Evolutionary conservation across 2,329 filamentous ascomycete species (phyloP), one percentile per base, ranked within the genome.

Genomic region (Hypoxylon sp.): DNA sequence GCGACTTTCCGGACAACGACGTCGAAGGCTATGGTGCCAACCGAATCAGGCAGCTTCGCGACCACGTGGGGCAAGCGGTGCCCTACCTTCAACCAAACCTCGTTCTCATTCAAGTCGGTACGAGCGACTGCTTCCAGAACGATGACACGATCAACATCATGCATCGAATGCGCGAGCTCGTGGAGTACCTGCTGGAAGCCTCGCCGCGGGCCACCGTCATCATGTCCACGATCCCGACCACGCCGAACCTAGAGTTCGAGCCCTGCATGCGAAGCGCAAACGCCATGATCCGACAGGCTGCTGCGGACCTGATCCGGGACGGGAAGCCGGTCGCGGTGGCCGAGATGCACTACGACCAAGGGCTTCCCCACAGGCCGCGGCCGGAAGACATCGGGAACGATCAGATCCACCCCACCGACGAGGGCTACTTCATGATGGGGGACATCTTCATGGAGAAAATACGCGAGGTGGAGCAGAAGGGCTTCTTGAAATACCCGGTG

Each of bases 401-500:
- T 16, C 38, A 25, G 1, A 65, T 64, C 13, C 64, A 66, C 16
- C 65, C 65, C 1, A 66, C 64, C 4, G 54, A 66, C 40, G 52
- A 62, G n/a, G 65, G 64, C 1, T 68, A 68, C 29, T 51, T 61
- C 13, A 63, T 66, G 60, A 68, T 68, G 64, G 64, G 61, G 1
- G 55, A 65, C 6, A 62, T 61, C 9, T 65, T 67, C 32, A 42
- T 65, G 21, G 47, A 64, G 52, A 52, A 54, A 43, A 65, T 67
- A 13, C 54, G 57, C 21, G 60, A 63, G 37, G 60, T 63, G 5
- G 62, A 63, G 11, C 31, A 34, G 11, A 62, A 57, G 36, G 63
- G 62, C 0, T 65, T 59, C 32, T 43, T 68, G 11, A 54, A 60
- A 34, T 27, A 30, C 8, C 58, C 64, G 4, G 54, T 55, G 1